Evolutionary conservation across 2,329 filamentous ascomycete species (phyloP).

Genomic region (Thermochaetoides dissita): DNA sequence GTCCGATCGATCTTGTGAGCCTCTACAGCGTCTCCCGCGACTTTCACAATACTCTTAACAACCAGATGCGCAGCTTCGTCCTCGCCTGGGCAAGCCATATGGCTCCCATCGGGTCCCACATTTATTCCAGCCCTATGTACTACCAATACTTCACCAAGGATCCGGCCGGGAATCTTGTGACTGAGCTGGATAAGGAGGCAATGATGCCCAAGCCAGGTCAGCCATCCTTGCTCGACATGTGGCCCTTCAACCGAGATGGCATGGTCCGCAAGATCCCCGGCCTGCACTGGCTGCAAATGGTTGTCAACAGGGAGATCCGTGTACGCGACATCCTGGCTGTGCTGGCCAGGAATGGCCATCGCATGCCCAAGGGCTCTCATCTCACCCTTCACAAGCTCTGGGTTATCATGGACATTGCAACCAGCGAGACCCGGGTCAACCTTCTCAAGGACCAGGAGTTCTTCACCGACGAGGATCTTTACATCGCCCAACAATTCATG

Average conservation of each 20-base stretch:
- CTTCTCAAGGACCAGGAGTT: slow-evolving; percentile 38
- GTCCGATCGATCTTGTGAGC: slow-evolving; percentile 41
- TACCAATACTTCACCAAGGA: slow-evolving; percentile 42
- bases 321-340: slow-evolving; percentile 49
- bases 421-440: slow-evolving; percentile 37
- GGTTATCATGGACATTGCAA: slow-evolving; percentile 55
- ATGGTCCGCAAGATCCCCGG: slow-evolving; percentile 42
- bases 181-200: slow-evolving; percentile 14
- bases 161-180: slow-evolving; percentile 34
- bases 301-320: slow-evolving; percentile 41
- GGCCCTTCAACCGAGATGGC: slow-evolving; percentile 4
- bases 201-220: slow-evolving; percentile 4
- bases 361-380: slow-evolving; percentile 34
- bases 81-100: slow-evolving; percentile 37
- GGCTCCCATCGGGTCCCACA: slow-evolving; percentile 38
- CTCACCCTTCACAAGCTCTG: slow-evolving; percentile 51
- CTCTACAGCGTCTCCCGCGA: slow-evolving; percentile 51
- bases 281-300: slow-evolving; percentile 54
- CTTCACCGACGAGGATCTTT: slow-evolving; percentile 47
- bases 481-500: slow-evolving; percentile 49
- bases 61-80: slow-evolving; percentile 44
- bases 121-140: slow-evolving; percentile 52
- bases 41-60: slow-evolving; percentile 47
- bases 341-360: slow-evolving; percentile 43
- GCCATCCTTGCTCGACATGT: slow-evolving; percentile 3